Evolutionary conservation across 2,329 filamentous ascomycete genomes (phyloP).

Genomic region (Trichophaea hybrida): DNA sequence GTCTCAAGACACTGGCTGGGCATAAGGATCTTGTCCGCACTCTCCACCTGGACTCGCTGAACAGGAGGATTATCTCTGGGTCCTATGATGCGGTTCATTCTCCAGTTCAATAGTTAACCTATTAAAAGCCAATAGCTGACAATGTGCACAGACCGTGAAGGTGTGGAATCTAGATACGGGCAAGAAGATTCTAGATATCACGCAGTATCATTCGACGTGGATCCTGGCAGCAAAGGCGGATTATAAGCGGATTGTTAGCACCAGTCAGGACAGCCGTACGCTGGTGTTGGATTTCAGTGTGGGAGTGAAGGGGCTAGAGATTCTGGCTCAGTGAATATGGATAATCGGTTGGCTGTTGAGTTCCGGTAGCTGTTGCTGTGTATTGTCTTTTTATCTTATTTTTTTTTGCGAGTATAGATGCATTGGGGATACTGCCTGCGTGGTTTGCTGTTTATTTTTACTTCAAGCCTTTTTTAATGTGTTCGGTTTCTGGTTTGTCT

Average conservation of each 20-base stretch:
- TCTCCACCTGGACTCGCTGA: slow-evolving; percentile 76
- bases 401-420: no score
- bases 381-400: no score
- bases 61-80: slow-evolving; percentile 73
- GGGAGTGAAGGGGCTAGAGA: slow-evolving; percentile 43
- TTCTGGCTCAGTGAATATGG: slow-evolving; percentile 35
- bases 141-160: slow-evolving; percentile 45
- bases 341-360: not conserved
- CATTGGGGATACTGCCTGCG: no score
- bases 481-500: no score
- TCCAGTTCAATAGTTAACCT: not conserved
- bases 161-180: slow-evolving; percentile 81
- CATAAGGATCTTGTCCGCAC: slow-evolving; percentile 79
- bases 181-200: slow-evolving; percentile 63
- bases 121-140: not conserved
- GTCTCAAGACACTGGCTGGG: slow-evolving; percentile 58
- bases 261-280: slow-evolving; percentile 84
- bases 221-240: slow-evolving; percentile 92
- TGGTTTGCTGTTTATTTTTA: no score
- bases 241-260: slow-evolving; percentile 85
- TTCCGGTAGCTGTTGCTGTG: no score
- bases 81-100: slow-evolving; percentile 73
- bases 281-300: slow-evolving; percentile 84
- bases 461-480: no score
- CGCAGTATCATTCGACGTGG: slow-evolving; percentile 94